Evolutionary conservation across 148 eudicot species (phyloP), one percentile per base, ranked within the genome.

Genomic region (Vaccinium darrowii): DNA sequence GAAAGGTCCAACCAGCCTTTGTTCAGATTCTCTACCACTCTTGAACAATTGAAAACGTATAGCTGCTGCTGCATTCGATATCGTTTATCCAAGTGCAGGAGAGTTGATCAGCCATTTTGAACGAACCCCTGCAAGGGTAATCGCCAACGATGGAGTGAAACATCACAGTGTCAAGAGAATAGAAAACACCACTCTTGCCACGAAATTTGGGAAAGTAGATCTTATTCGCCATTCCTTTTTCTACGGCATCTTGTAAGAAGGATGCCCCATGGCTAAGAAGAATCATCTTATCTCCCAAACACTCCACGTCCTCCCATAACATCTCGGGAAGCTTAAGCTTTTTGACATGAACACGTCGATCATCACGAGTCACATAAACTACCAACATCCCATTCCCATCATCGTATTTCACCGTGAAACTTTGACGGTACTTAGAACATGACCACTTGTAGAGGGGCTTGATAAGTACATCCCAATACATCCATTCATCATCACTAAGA

Each of bases 11-110:
- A 63, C 12, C 69, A 8, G 27, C 69, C 27, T 8, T n/a, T 63
- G 69, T 63, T 8, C 27, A 0, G n/a, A 58, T n/a, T 21, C 13
- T 63, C n/a, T 63, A 63, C 12, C 69, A 63, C 25, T 21, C 2
- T 7, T 63, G 27, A 63, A 63, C 69, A n/a, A 13, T n/a, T n/a
- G 69, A 63, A 21, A n/a, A 12, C 69, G 12, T 27, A 30, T 30
- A 1, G 39, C 39, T 33, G 19, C 39, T 3, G 43, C 43, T 10
- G 0, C 19, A 5, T 15, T 49, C 3, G 53, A 19, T 9, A 39
- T 18, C 79, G 2, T 76, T 39, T 36, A 76, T 76, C 79, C 79
- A 76, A 76, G 79, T 76, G 51, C 23, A 76, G 53, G 13, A 39
- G n/a, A 6, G 23, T 9, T 76, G 54, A 6, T 76, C n/a, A 39